These are phyloP conservation scores for Forsythia viridissima DNA, from an alignment of 257 asterid species.

Conservation along the genomic window DNA sequence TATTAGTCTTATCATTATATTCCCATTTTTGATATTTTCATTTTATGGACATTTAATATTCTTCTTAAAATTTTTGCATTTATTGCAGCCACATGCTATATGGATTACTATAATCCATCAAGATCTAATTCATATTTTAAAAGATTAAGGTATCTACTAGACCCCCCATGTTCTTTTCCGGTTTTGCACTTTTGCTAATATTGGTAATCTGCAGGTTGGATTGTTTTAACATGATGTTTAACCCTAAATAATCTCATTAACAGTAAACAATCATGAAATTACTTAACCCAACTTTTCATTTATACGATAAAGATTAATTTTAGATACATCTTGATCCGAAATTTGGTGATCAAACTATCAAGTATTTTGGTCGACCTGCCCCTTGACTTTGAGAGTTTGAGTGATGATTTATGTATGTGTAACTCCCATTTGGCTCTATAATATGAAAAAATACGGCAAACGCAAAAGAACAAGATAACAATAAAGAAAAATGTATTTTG, in stretches of 20 bases:
- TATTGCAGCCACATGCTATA: conserved; percentile 45
- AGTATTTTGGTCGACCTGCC: not conserved
- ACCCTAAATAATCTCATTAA: not conserved
- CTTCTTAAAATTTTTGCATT: conserved; percentile 10
- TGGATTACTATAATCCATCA: conserved; percentile 29
- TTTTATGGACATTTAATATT: not conserved
- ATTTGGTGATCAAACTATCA: not conserved
- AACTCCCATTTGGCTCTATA: no score
- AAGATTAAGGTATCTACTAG: not conserved
- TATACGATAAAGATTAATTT: no score
- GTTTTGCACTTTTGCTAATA: no score
- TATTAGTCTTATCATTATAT: not conserved
- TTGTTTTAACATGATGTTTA: not conserved
- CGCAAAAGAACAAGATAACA: no score
- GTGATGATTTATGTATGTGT: no score
- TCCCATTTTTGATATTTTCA: not conserved
- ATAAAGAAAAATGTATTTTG: not conserved
- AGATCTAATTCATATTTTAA: conserved; percentile 36
- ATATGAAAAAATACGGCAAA: no score
- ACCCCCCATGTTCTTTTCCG: not conserved
- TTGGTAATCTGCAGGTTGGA: no score
- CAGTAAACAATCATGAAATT: not conserved
- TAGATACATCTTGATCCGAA: not conserved
- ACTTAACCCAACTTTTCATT: no score
- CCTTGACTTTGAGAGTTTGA: no score